Base-by-base conservation (phyloP, 2,329 filamentous ascomycete genomes). In the Arthrobotrys sphaeroides region DNA sequence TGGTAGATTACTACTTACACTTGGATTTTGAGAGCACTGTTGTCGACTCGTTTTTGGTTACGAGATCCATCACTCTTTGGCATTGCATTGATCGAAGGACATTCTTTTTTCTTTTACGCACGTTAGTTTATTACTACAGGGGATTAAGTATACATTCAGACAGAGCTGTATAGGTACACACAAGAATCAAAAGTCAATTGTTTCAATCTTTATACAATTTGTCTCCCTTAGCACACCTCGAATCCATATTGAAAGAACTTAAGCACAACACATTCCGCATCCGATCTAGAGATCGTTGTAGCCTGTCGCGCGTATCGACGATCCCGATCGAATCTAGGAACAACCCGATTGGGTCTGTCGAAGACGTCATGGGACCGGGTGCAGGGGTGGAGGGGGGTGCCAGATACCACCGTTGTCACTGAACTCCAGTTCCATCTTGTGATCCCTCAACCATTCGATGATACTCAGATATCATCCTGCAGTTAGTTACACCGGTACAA, bases 1-100 rank as follows among this genome's bases (percentile, higher is more conserved):
- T 92, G 88, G 89, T 94, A 80, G 49, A 42, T n/a, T 22, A n/a
- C 24, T 22, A n/a, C 26, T 33, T 4, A 31, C 1, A 1, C 12
- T 33, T 33, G 31, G 5, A 7, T 3, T 33, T 33, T 33, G 7
- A 6, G 31, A 2, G 5, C 1, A 7, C 12, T 33, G 2, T 6
- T 33, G 31, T 33, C 5, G 5, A 33, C 2, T 33, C 31, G 31
- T 33, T 33, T 12, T 33, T 33, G 7, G 31, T 6, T 2, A 9
- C 31, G 31, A 33, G 47, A n/a, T n/a, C n/a, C n/a, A n/a, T 10
- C 28, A 10, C 10, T 33, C 28, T 33, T 33, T 33, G 28, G 5
- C 28, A 10, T 33, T 33, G 28, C 5, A 33, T 5, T 5, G 28
- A 33, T 10, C 5, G 10, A 33, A 33, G 10, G 5, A 10, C 28